phyloP scores from a whole-genome alignment of 257 asterid species.

The Przewalskia tangutica region DNA sequence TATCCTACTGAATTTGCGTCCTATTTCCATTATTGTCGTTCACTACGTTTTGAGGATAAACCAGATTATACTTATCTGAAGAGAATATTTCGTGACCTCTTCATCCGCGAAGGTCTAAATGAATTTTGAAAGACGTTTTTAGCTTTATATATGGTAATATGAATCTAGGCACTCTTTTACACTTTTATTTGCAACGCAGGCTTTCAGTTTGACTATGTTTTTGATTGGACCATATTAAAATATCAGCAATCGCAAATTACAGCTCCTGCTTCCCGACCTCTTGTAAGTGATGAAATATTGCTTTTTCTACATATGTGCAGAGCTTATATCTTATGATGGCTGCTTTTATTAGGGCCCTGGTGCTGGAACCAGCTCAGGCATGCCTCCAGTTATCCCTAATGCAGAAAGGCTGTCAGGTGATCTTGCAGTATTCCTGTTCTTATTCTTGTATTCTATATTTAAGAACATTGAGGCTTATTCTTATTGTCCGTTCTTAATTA shows the following conservation, averaged over 20 bases:
- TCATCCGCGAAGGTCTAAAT: conserved; percentile 84
- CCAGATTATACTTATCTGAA: conserved; percentile 98
- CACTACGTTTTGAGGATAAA: conserved; percentile 87
- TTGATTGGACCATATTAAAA: conserved; percentile 97
- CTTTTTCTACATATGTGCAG: neutral
- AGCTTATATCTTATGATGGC: conserved; percentile 4
- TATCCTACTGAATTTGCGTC: conserved; percentile 97
- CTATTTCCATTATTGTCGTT: conserved; percentile 92
- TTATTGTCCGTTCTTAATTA: neutral
- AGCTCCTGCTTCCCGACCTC: conserved; percentile 64
- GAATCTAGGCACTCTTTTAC: neutral
- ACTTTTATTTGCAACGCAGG: conserved; percentile 32
- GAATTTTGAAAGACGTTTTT: neutral
- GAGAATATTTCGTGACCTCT: conserved; percentile 93
- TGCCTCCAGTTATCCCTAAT: conserved; percentile 74
- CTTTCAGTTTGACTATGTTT: conserved; percentile 91
- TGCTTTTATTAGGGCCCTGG: conserved; percentile 49
- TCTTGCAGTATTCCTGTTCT: conserved; percentile 3
- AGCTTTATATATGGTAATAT: neutral
- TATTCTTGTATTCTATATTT: neutral
- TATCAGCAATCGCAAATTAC: conserved; percentile 92
- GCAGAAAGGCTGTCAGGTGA: conserved; percentile 66
- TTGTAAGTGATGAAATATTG: conserved; percentile 35
- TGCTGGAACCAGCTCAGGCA: conserved; percentile 81
- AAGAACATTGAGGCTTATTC: neutral